Base-by-base conservation (phyloP, 305 asterid genomes). In the Fraxinus xanthoxyloides region DNA sequence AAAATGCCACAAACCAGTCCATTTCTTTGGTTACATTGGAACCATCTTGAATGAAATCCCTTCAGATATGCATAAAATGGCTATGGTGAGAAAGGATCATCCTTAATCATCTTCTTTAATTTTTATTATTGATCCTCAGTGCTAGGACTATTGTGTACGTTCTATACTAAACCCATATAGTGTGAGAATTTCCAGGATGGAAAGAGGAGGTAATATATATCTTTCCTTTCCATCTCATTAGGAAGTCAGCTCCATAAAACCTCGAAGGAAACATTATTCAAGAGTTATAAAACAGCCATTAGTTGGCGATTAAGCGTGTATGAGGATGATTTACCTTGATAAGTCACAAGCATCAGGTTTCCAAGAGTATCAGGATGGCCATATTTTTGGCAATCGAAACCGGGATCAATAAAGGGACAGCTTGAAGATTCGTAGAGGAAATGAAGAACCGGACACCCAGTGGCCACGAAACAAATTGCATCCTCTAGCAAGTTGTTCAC, bases 31-130 rank as follows among this genome's bases (percentile, higher is more conserved):
- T 30, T 73, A 88, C 72, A 77, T 80, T 91, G 1, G 92, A 80
- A 31, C 97, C 97, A 73, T 92, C 89, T 82, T 88, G 93, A 51
- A 93, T 82, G 35, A 84, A 89, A 80, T 93, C 95, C 95, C 97
- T 93, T 5, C 97, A 90, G 85, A 77, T 23, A 72, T n/a, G 12
- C 48, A 69, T 28, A 2, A 46, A 19, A 46, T 72, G 43, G 13
- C 40, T 5, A 56, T 56, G 26, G 67, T 56, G 67, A 56, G 28
- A 79, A 70, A 79, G 30, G 3, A 3, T 43, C 31, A 17, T 15
- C 19, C n/a, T 5, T 65, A 51, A 36, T 26, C 2, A 63, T 59
- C 28, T 17, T 17, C 21, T 26, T 0, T 24, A 2, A 15, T 48
- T 1, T 6, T 51, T 77, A 77, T 31, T 21, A 0, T 65, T 24